Conservation (phyloP, 2,329 filamentous ascomycete genomes). For the Parastagonospora nodorum region DNA sequence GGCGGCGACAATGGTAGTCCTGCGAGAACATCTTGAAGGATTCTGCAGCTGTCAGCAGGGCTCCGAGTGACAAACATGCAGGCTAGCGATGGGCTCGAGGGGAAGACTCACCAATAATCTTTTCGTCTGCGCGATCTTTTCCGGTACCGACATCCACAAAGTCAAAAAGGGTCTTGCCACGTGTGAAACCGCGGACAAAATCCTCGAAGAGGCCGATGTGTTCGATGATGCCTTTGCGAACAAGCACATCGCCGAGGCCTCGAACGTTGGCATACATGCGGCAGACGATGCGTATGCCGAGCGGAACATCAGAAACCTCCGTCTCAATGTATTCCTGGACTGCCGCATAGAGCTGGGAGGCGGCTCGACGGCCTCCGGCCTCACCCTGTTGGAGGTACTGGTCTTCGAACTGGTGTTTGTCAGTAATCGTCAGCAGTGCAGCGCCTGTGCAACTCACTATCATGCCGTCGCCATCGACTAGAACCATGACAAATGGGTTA, state of each 20-base stretch:
- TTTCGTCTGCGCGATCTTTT: slow-evolving; percentile 54
- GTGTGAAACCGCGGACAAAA: slow-evolving; percentile 62
- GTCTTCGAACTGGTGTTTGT: slow-evolving; percentile 51
- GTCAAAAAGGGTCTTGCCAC: slow-evolving; percentile 51
- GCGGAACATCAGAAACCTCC: slow-evolving; percentile 44
- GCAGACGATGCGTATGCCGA: slow-evolving; percentile 54
- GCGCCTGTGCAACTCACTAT: slow-evolving; percentile 36
- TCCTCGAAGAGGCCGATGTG: slow-evolving; percentile 52
- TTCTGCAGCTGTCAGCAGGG: slow-evolving; percentile 46
- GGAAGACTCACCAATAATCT: slow-evolving; percentile 52
- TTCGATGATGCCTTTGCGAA: slow-evolving; percentile 52
- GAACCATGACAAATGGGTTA: slow-evolving; percentile 59
- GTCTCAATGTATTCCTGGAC: slow-evolving; percentile 51
- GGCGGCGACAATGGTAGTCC: slow-evolving; percentile 65
- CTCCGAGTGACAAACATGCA: not conserved
- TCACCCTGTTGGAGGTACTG: slow-evolving; percentile 56
- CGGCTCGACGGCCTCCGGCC: slow-evolving; percentile 59
- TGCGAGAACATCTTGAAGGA: slow-evolving; percentile 60
- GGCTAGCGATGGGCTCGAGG: not conserved
- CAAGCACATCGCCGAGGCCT: slow-evolving; percentile 55
- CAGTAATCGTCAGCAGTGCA: not conserved
- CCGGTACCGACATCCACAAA: slow-evolving; percentile 54
- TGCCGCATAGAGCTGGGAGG: slow-evolving; percentile 52
- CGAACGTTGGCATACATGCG: slow-evolving; percentile 61
- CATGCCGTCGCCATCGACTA: slow-evolving; percentile 62